These are phyloP conservation scores for Actinomortierella ambigua DNA, from an alignment of 371 early-diverging fungal species.

Conservation along the genomic window DNA sequence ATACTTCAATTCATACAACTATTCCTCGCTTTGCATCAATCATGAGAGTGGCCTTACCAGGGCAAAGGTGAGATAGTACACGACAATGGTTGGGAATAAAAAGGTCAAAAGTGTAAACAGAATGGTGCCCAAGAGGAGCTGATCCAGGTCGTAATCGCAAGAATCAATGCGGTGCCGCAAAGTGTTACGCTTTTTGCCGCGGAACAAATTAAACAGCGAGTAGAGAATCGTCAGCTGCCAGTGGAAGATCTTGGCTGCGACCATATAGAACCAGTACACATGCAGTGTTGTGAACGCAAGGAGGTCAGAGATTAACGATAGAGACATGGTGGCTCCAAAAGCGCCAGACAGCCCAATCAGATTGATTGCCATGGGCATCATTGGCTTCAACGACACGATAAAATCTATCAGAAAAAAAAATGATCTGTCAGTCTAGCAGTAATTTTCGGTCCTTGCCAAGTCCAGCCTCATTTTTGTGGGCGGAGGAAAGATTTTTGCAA, in stretches of 20 bases:
- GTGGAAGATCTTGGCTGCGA: constrained; percentile 89
- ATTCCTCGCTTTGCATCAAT: neutral
- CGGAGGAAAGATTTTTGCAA: neutral
- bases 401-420: constrained; percentile 44
- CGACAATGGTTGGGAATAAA: constrained; percentile 92
- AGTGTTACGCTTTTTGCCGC: constrained; percentile 90
- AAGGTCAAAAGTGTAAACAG: constrained; percentile 92
- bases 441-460: neutral
- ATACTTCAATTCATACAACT: too few relatives aligned
- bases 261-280: constrained; percentile 91
- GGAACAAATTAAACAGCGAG: constrained; percentile 90
- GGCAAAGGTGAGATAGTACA: constrained; percentile 91
- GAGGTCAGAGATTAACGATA: constrained; percentile 84
- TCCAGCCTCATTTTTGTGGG: neutral
- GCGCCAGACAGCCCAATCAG: constrained; percentile 78
- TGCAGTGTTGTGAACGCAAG: constrained; percentile 86
- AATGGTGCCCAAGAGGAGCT: constrained; percentile 92
- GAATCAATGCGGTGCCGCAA: constrained; percentile 93
- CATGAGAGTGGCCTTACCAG: constrained; percentile 59
- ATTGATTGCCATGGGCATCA: constrained; percentile 70
- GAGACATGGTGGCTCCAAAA: constrained; percentile 85
- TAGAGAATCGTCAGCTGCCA: constrained; percentile 87
- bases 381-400: constrained; percentile 58
- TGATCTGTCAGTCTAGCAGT: neutral
- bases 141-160: constrained; percentile 94